Conservation (phyloP, 768 basidiomycete genomes). For the Suillus americanus region DNA sequence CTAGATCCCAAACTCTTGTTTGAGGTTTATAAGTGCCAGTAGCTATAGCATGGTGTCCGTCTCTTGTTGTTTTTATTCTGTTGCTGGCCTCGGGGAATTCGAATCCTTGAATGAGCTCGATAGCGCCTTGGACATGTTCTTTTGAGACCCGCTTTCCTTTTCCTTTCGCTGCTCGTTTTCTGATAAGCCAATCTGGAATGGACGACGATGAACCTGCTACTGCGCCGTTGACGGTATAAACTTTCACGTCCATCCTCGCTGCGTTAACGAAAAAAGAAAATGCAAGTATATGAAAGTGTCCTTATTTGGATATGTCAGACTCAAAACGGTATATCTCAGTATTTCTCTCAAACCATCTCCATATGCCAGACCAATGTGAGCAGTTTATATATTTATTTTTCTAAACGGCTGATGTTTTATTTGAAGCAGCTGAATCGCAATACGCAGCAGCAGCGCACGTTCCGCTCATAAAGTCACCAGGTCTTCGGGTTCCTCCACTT, state of each 20-base stretch:
- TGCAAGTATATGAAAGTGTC: not conserved
- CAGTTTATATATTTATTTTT: not conserved
- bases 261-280: not conserved
- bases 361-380: not conserved
- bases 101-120: constrained; percentile 94
- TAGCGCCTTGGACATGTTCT: constrained; percentile 79
- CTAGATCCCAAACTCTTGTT: constrained; percentile 93
- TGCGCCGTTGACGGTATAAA: constrained; percentile 96
- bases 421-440: constrained; percentile 47
- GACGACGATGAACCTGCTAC: constrained; percentile 85
- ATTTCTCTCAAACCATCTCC: not conserved
- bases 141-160: constrained; percentile 65
- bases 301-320: not conserved
- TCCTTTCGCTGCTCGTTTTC: constrained; percentile 58
- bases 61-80: constrained; percentile 83
- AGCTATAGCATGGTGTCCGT: constrained; percentile 90
- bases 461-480: constrained; percentile 91
- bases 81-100: constrained; percentile 97
- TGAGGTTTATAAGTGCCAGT: constrained; percentile 99
- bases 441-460: constrained; percentile 75
- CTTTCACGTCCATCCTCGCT: constrained; percentile 51
- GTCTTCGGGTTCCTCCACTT: constrained; percentile 76
- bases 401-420: not conserved
- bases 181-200: constrained; percentile 91
- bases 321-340: not conserved